A percentile compares a stretch with the other conserved stretches of the same genome.
These are phyloP conservation scores for Bidens hawaiensis DNA, from an alignment of 140 eudicot genomes.

Conservation along the genomic window DNA sequence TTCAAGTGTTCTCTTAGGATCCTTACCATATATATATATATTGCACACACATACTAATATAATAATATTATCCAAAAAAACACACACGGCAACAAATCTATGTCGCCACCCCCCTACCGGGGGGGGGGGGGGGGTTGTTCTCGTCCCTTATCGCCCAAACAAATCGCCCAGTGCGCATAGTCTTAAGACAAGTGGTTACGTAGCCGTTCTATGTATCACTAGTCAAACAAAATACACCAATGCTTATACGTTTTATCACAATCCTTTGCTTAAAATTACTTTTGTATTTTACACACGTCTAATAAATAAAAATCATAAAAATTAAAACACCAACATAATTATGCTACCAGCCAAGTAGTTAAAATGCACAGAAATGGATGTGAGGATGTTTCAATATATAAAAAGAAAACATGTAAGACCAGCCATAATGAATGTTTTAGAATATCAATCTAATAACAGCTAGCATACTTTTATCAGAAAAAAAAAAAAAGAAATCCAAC, in stretches of 20 bases:
- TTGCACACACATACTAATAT: no score
- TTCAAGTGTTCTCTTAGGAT: no score
- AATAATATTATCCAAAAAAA: no score
- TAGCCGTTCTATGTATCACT: background rate
- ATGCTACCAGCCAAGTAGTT: no score
- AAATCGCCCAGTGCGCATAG: no score
- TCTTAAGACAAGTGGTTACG: background rate
- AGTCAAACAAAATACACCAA: background rate
- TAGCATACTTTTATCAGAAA: background rate
- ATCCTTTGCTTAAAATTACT: no score
- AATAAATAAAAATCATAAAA: background rate
- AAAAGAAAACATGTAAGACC: background rate
- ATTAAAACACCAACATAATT: background rate
- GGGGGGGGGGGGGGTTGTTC: no score
- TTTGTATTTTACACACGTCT: background rate
- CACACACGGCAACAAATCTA: no score
- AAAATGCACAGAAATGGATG: background rate
- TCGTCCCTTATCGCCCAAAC: no score
- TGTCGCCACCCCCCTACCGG: no score
- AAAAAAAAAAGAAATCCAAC: background rate
- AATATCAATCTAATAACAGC: background rate
- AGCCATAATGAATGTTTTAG: background rate
- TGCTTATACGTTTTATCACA: background rate
- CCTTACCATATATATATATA: no score
- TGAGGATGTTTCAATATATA: background rate